phyloP scores from a whole-genome alignment of 108 stramenopile species.

The Pseudonitzschia pungens region DNA sequence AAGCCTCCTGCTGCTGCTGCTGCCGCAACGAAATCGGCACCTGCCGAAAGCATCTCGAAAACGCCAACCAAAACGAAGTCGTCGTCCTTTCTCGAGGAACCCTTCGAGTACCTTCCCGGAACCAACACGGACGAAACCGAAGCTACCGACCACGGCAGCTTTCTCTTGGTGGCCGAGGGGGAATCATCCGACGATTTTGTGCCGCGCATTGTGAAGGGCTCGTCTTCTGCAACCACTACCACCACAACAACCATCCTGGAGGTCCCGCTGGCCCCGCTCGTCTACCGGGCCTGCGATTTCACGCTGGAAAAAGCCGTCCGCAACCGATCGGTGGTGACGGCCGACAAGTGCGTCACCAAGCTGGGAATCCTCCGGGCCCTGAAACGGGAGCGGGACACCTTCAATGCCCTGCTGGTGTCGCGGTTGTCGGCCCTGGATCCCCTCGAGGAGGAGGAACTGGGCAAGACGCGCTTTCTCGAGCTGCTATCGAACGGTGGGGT shows the following conservation, averaged over 20 bases:
- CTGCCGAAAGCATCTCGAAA: neutral
- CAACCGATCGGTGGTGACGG: slow-evolving; percentile 35
- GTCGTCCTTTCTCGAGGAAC: neutral
- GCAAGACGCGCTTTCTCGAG: slow-evolving; percentile 64
- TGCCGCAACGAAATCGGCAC: neutral
- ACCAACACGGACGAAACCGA: neutral
- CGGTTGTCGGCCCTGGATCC: slow-evolving; percentile 17
- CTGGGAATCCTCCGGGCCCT: slow-evolving; percentile 57
- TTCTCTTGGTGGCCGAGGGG: slow-evolving; percentile 1
- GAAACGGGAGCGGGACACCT: slow-evolving; percentile 42
- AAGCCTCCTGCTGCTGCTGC: neutral
- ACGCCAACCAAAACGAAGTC: neutral
- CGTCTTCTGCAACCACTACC: neutral
- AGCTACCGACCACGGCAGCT: neutral
- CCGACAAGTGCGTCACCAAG: slow-evolving; percentile 48
- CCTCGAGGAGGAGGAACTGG: slow-evolving; percentile 64
- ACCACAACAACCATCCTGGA: slow-evolving; percentile 19
- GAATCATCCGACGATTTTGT: slow-evolving; percentile 2
- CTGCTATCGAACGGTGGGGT: slow-evolving; percentile 62
- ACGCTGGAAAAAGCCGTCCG: slow-evolving; percentile 45
- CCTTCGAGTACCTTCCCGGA: neutral
- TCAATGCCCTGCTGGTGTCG: slow-evolving; percentile 48
- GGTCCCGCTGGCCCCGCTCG: slow-evolving; percentile 61
- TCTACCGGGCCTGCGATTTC: slow-evolving; percentile 64
- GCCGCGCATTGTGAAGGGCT: neutral